phyloP scores from a whole-genome alignment of 495 filamentous ascomycete genomes.

The Hamigera avellanea region DNA sequence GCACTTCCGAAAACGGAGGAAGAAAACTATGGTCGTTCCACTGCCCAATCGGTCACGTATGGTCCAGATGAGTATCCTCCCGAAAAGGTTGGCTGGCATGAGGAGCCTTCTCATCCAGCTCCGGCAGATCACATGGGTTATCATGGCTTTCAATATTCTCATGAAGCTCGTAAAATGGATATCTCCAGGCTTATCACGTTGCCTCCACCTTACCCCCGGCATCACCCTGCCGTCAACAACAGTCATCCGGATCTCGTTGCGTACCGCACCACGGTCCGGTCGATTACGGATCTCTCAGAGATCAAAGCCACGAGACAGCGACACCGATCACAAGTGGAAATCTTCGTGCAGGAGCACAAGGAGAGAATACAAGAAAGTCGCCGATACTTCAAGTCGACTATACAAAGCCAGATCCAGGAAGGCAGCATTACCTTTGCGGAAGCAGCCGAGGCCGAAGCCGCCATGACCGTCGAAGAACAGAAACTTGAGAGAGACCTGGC shows the following conservation, averaged over 20 bases:
- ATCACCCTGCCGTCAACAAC: constrained; percentile 93
- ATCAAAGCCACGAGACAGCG: constrained; percentile 54
- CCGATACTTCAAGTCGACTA: constrained; percentile 44
- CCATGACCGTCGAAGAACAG: constrained; percentile 49
- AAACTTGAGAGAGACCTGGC: constrained; percentile 47
- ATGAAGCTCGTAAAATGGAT: constrained; percentile 51
- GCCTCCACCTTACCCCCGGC: constrained; percentile 83
- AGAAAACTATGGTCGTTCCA: constrained; percentile 11
- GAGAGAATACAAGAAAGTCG: constrained; percentile 34
- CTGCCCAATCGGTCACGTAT: constrained; percentile 28
- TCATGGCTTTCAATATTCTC: constrained; percentile 5
- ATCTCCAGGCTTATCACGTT: constrained; percentile 87
- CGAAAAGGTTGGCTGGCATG: constrained; percentile 76
- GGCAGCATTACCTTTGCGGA: constrained; percentile 70
- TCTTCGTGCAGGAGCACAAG: constrained; percentile 24
- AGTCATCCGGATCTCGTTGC: constrained; percentile 78
- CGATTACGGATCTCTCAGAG: constrained; percentile 63
- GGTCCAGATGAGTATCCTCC: constrained; percentile 65
- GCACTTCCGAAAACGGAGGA: constrained; percentile 19
- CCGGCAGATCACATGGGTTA: constrained; percentile 3
- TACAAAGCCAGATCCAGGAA: constrained; percentile 61
- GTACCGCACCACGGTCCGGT: constrained; percentile 63
- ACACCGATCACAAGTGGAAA: constrained; percentile 33
- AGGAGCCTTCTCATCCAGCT: constrained; percentile 34
- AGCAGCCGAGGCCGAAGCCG: constrained; percentile 65